Evolutionary conservation across 2,329 filamentous ascomycete genomes (phyloP).

Genomic region (Calonectria pseudoturangicola): DNA sequence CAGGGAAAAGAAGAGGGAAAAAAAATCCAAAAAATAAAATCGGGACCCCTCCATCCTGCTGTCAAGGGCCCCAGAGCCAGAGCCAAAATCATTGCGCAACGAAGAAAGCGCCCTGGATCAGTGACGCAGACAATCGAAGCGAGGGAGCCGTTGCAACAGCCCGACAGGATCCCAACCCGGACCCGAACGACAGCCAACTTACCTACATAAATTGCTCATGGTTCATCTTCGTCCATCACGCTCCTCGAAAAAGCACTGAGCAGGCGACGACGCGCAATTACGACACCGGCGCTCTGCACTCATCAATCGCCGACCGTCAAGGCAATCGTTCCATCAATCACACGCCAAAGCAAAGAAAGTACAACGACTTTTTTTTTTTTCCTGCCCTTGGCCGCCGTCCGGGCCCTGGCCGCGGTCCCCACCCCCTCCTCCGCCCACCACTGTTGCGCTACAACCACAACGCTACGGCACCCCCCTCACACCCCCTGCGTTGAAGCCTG

Average conservation of each 20-base stretch:
- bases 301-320: constrained; percentile 26
- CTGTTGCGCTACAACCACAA: constrained; percentile 27
- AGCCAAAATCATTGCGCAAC: constrained; percentile 21
- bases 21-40: constrained; percentile 3
- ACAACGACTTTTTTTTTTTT: constrained; percentile 29
- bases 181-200: constrained; percentile 12
- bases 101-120: constrained; percentile 10
- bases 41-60: constrained; percentile 18
- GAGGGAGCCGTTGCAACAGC: constrained; percentile 16
- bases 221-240: constrained; percentile 17
- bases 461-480: constrained; percentile 39
- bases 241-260: constrained; percentile 23
- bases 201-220: not conserved
- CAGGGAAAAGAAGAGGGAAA: constrained; percentile 1
- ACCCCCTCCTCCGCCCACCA: constrained; percentile 40
- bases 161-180: constrained; percentile 3
- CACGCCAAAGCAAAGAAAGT: not conserved
- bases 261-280: constrained; percentile 23
- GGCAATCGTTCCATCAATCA: constrained; percentile 34
- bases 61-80: constrained; percentile 16
- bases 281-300: not conserved
- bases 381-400: not conserved
- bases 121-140: constrained; percentile 16
- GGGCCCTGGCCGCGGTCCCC: constrained; percentile 31
- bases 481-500: constrained; percentile 36